These are phyloP conservation scores for Hymenotorrendiella dingleyae DNA, from an alignment of 2,329 filamentous ascomycete species.

Conservation along the genomic window DNA sequence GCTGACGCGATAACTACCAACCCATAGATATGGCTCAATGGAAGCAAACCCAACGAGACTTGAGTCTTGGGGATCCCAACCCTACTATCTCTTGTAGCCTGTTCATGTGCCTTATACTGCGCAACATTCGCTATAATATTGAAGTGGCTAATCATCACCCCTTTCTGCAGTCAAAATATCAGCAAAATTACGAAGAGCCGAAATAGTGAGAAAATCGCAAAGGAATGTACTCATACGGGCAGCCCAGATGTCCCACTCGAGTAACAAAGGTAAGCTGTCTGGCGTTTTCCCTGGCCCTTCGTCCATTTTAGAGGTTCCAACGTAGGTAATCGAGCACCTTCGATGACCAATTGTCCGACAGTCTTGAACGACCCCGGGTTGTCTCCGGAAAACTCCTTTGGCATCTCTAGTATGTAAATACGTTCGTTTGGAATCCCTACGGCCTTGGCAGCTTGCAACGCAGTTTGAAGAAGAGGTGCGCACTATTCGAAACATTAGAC, in stretches of 20 bases:
- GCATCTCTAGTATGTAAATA: conserved; percentile 67
- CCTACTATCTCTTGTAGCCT: conserved; percentile 47
- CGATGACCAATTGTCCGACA: conserved; percentile 67
- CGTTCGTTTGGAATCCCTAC: conserved; percentile 65
- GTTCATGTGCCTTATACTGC: conserved; percentile 38
- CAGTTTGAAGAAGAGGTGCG: conserved; percentile 60
- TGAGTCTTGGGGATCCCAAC: conserved; percentile 12
- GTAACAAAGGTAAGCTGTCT: conserved; percentile 77
- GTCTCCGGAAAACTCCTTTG: conserved; percentile 45
- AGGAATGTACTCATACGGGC: conserved; percentile 49
- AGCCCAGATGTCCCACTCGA: conserved; percentile 37
- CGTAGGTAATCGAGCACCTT: conserved; percentile 49
- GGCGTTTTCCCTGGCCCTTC: conserved; percentile 58
- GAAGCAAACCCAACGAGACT: conserved; percentile 62
- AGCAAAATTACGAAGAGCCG: background rate
- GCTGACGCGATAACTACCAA: conserved; percentile 65
- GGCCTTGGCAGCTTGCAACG: conserved; percentile 59
- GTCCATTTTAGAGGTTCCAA: conserved; percentile 54
- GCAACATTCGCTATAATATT: conserved; percentile 75
- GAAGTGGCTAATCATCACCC: conserved; percentile 77
- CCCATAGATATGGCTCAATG: conserved; percentile 81
- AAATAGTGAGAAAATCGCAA: background rate
- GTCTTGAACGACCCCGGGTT: conserved; percentile 51
- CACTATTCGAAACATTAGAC: conserved; percentile 35
- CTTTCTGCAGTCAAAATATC: conserved; percentile 47